These are phyloP conservation scores for Ascomycota sp. DNA, from an alignment of 2,329 filamentous ascomycete genomes.

Conservation along the genomic window DNA sequence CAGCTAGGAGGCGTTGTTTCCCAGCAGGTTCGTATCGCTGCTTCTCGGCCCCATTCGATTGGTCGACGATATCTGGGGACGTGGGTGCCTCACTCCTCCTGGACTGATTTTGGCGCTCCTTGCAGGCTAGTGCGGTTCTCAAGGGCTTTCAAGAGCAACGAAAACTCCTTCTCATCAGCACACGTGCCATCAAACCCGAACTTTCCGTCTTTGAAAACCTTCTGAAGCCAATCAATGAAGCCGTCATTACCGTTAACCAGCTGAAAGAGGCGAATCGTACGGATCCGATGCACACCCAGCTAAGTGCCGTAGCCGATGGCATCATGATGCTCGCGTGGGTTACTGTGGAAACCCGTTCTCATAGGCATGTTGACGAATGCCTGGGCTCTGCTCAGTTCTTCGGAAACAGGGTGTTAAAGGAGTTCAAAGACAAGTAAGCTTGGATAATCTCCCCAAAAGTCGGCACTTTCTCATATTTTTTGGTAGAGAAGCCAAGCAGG, in stretches of 20 bases:
- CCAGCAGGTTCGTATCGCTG: constrained; percentile 43
- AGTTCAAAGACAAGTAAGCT: constrained; percentile 53
- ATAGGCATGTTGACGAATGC: constrained; percentile 67
- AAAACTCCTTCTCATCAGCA: constrained; percentile 70
- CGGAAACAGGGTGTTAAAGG: constrained; percentile 82
- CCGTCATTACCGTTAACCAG: constrained; percentile 57
- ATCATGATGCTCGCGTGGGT: constrained; percentile 86
- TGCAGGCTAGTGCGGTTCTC: constrained; percentile 29
- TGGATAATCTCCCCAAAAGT: neutral
- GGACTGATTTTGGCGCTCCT: too few species aligned
- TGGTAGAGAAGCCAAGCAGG: constrained; percentile 54
- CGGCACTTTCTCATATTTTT: neutral
- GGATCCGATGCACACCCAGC: constrained; percentile 55
- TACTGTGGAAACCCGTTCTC: constrained; percentile 61
- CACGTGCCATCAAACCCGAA: constrained; percentile 83
- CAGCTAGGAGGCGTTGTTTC: constrained; percentile 59
- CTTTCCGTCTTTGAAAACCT: constrained; percentile 50
- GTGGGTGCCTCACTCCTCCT: too few species aligned
- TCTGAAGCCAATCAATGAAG: constrained; percentile 69
- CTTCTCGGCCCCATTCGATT: neutral
- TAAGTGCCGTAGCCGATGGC: constrained; percentile 76
- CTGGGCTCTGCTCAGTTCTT: constrained; percentile 78
- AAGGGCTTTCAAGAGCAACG: constrained; percentile 66
- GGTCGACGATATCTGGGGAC: too few species aligned
- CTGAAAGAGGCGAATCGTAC: constrained; percentile 67